These are phyloP conservation scores for Ammopiptanthus mongolicus DNA, from an alignment of 306 rosid species.

Conservation along the genomic window DNA sequence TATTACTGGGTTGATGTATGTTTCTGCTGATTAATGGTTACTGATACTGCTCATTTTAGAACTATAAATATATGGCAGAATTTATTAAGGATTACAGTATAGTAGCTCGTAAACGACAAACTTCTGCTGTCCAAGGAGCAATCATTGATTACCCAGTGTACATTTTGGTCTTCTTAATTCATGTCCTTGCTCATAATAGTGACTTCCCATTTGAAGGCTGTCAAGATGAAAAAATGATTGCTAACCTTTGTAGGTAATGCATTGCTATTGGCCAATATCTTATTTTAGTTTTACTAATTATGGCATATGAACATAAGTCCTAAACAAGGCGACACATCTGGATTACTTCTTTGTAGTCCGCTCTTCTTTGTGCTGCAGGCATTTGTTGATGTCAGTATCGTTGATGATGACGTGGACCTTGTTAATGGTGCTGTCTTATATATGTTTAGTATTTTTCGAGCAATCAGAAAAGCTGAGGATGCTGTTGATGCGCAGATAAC, in stretches of 20 bases:
- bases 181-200: slow-evolving; percentile 64
- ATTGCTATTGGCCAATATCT: slow-evolving; percentile 1
- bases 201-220: slow-evolving; percentile 52
- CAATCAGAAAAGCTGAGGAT: slow-evolving; percentile 82
- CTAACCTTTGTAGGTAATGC: slow-evolving; percentile 70
- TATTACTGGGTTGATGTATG: neutral
- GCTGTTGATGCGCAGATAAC: slow-evolving; percentile 51
- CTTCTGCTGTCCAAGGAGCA: slow-evolving; percentile 49
- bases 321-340: slow-evolving; percentile 24
- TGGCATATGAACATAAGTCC: neutral
- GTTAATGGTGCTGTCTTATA: slow-evolving; percentile 50
- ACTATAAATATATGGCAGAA: slow-evolving; percentile 59
- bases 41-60: slow-evolving; percentile 56
- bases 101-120: slow-evolving; percentile 51
- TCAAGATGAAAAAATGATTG: slow-evolving; percentile 52
- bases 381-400: slow-evolving; percentile 40
- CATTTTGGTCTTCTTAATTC: slow-evolving; percentile 70
- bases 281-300: slow-evolving; percentile 12
- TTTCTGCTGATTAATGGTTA: slow-evolving; percentile 12
- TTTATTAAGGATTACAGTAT: slow-evolving; percentile 71
- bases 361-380: slow-evolving; percentile 66
- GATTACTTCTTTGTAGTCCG: slow-evolving; percentile 68
- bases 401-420: slow-evolving; percentile 52
- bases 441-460: slow-evolving; percentile 69
- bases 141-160: slow-evolving; percentile 63